Evolutionary conservation across 192 early-diverging fungal species (phyloP).

Genomic region (Gonapodya prolifera): DNA sequence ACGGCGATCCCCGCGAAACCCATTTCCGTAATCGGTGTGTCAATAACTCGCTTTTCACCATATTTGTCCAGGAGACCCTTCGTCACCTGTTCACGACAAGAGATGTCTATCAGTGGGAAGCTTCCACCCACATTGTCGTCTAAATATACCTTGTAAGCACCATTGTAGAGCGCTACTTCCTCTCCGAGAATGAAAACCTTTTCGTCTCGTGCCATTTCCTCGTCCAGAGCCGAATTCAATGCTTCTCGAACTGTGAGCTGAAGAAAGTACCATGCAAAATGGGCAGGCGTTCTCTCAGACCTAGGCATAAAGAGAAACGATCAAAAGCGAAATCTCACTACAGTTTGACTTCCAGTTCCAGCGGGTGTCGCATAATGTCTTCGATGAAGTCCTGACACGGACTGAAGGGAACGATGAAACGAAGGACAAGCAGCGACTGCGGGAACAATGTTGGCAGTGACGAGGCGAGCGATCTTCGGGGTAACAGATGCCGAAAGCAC

Average conservation of each 20-base stretch:
- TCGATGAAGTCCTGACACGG: neutral
- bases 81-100: constrained; percentile 51
- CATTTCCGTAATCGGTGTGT: constrained; percentile 98
- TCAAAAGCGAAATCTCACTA: neutral
- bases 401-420: neutral
- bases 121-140: neutral
- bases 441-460: neutral
- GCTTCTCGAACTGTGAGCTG: constrained; percentile 97
- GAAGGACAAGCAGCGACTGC: neutral
- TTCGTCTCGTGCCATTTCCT: constrained; percentile 86
- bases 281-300: too few relatives aligned
- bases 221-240: constrained; percentile 91
- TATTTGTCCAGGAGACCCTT: constrained; percentile 96
- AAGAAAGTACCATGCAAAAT: constrained; percentile 2
- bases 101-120: neutral
- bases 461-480: neutral
- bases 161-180: constrained; percentile 98
- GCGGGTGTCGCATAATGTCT: neutral
- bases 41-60: constrained; percentile 90
- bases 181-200: constrained; percentile 89
- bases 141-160: constrained; percentile 86
- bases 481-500: neutral
- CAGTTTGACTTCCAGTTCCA: neutral
- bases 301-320: too few relatives aligned
- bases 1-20: constrained; percentile 94